Conservation (phyloP, 1,284 basidiomycete species). For the Pseudozyma sp. region DNA sequence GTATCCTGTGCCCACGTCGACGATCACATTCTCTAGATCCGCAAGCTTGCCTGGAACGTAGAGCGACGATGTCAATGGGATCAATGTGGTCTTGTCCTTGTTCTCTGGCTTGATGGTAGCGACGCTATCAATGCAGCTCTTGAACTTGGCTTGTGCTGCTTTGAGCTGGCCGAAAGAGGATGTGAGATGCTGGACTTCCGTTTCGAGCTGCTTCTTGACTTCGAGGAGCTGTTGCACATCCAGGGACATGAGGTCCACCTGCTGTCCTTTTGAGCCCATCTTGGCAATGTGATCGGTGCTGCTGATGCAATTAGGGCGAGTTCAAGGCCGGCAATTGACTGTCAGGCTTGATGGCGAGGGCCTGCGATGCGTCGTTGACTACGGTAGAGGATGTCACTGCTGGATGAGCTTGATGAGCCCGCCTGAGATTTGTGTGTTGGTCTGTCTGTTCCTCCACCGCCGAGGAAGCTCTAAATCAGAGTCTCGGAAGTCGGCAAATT, state of each 20-base stretch:
- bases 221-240: slow-evolving; percentile 62
- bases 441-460: neutral
- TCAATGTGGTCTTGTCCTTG: slow-evolving; percentile 82
- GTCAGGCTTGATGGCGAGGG: neutral
- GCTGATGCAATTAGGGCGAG: neutral
- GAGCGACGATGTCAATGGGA: slow-evolving; percentile 91
- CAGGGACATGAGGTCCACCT: slow-evolving; percentile 57
- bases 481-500: slow-evolving; percentile 15
- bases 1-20: slow-evolving; percentile 96
- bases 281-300: neutral
- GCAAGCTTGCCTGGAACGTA: slow-evolving; percentile 92
- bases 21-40: slow-evolving; percentile 86
- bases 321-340: neutral
- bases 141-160: slow-evolving; percentile 92
- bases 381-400: neutral
- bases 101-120: slow-evolving; percentile 79
- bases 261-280: slow-evolving; percentile 52
- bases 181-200: slow-evolving; percentile 93
- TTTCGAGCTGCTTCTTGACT: slow-evolving; percentile 66
- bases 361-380: no score
- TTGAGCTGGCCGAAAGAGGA: slow-evolving; percentile 92
- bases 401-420: neutral
- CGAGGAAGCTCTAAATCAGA: slow-evolving; percentile 1
- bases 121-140: slow-evolving; percentile 84
- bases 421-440: neutral